A percentile compares a stretch with the other conserved stretches of the same genome.
Evolutionary conservation across 148 eudicot species (phyloP).

Genomic region (Vaccinium vitisidaea): DNA sequence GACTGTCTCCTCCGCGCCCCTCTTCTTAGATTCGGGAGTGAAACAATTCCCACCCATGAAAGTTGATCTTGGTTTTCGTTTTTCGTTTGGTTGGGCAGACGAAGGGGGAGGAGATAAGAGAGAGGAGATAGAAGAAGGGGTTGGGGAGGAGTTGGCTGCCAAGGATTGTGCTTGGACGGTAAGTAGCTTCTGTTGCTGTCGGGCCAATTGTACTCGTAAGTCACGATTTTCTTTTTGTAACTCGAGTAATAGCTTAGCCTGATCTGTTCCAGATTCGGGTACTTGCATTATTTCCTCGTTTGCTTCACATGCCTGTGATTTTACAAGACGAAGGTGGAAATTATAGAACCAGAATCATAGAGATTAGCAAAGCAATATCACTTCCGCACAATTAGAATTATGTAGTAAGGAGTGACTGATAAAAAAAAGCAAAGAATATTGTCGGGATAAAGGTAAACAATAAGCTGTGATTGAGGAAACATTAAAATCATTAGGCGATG

Average conservation of each 20-base stretch:
- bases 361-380: background rate
- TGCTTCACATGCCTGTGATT: conserved; percentile 53
- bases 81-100: conserved; percentile 39
- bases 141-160: conserved; percentile 62
- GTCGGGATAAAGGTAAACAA: background rate
- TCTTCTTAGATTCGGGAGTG: conserved; percentile 64
- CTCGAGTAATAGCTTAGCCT: conserved; percentile 69
- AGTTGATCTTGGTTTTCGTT: conserved; percentile 42
- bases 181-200: conserved; percentile 75
- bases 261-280: conserved; percentile 54
- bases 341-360: background rate
- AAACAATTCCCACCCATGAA: conserved; percentile 39
- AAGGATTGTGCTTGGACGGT: conserved; percentile 65
- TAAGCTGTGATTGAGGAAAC: background rate
- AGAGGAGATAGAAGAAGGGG: conserved; percentile 46
- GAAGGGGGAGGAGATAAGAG: conserved; percentile 46
- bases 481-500: background rate
- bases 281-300: conserved; percentile 55
- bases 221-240: conserved; percentile 82
- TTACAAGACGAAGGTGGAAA: background rate
- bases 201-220: conserved; percentile 63
- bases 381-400: background rate
- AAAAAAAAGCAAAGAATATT: background rate
- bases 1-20: conserved; percentile 45
- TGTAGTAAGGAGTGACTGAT: background rate